Base-by-base conservation (phyloP, 2,329 filamentous ascomycete species). In the Colletotrichum plurivorum region DNA sequence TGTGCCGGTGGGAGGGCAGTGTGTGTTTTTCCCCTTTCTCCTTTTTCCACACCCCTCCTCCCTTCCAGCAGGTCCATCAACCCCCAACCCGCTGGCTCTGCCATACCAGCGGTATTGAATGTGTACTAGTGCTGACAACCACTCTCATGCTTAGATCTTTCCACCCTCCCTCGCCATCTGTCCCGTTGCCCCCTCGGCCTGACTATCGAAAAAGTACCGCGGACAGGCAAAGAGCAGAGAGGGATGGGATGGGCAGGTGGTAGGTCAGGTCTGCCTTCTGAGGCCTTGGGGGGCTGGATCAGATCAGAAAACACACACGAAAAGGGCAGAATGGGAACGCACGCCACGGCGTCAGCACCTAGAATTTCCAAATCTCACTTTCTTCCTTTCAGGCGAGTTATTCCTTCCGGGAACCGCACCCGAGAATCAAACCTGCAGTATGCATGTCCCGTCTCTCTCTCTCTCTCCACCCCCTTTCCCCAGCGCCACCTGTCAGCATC, bases 121-220 rank as follows among this genome's bases (percentile, higher is more conserved):
- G 45, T 41, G 56, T 53, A 61, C 67, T 69, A 69, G 67, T 60
- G 67, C 67, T 67, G 62, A 69, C 67, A 41, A 41, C 22, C 22
- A 25, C 25, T 18, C 22, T 20, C 20, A 54, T 64, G 46, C 63
- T 58, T 45, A 45, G 41, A n/a, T 15, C 18, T 51, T 16, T 36
- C 31, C 31, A 8, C 31, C 31, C 10, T 36, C 31, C 31, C 8
- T 18, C 27, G 20, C 15, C 36, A 45, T 48, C 54, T 22, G 13
- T 61, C 18, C 55, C 63, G 6, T 20, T 55, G 12, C 25, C 18
- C 13, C 45, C 25, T 20, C 36, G 43, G 22, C 43, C 55, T 16
- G 25, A 27, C 20, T 25, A 16, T 22, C 18, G 13, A 22, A 52
- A 27, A 36, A 36, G 31, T 36, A 36, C 31, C 9, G 31, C 31